Evolutionary conservation across 371 early-diverging fungal genomes (phyloP), one percentile per base, ranked within the genome.

Genomic region (Rhizopus sp.): DNA sequence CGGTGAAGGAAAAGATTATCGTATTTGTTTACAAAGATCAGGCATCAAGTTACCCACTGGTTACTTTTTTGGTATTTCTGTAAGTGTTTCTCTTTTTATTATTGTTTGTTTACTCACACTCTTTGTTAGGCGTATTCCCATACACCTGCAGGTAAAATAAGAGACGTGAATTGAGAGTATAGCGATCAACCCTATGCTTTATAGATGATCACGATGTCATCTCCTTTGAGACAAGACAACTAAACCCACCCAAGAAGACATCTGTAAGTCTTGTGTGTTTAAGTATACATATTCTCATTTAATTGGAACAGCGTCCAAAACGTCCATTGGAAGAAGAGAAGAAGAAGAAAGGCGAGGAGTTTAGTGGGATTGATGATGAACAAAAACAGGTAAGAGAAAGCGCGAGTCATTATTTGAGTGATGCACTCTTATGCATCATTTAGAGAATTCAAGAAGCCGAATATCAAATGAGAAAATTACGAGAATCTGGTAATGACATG

Each of bases 51-150:
- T 94, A 41, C 95, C 95, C 5, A 66, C 75, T 32, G 88, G 85
- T 16, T 90, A 92, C 63, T 82, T 87, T 66, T 94, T 94, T 84
- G 95, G 95, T 37, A 30, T 92, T 8, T 84, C 89, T 57, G 87
- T 81, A 78, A 75, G 81, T 39, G 10, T 17, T 12, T 33, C n/a
- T 23, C 13, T 12, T n/a, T 29, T 51, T 10, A 37, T 9, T 23
- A 42, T 39, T 13, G 41, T 52, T n/a, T 44, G 15, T 9, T 51
- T 17, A 35, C 58, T 42, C 41, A 39, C 42, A 50, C 23, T 45
- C 33, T 53, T 10, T 30, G 56, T 32, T 68, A 70, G 73, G 72
- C 71, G 47, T 57, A 64, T 37, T 64, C 69, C 31, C 69, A 68
- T 53, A 61, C 59, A 53, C 77, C 76, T 41, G 72, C 75, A 41